phyloP scores from a whole-genome alignment of 2,329 filamentous ascomycete species.

The Daldinia sp. region DNA sequence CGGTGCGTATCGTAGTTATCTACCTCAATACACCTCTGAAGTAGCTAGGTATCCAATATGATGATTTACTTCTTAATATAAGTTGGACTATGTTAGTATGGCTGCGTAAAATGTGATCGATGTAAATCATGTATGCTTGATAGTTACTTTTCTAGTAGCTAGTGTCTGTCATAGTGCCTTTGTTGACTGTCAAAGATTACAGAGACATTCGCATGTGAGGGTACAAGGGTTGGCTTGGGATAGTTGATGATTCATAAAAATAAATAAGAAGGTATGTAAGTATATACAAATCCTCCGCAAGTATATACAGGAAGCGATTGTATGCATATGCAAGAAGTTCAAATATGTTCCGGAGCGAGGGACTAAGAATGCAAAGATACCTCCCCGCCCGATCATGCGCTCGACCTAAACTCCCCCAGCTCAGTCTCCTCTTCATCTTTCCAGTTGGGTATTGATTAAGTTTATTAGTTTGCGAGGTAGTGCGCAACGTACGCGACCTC shows the following conservation, averaged over 20 bases:
- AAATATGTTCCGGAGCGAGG: conserved; percentile 25
- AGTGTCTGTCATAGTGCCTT: no score
- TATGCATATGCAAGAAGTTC: conserved; percentile 19
- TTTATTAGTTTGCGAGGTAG: conserved; percentile 38
- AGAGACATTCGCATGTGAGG: neutral
- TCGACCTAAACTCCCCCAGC: conserved; percentile 2
- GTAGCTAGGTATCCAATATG: no score
- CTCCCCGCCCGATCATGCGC: no score
- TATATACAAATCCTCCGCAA: conserved; percentile 16
- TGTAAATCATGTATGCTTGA: no score
- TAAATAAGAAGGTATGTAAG: neutral
- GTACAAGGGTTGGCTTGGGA: neutral
- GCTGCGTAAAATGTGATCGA: no score
- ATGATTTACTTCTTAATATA: no score
- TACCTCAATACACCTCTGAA: no score
- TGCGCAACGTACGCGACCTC: conserved; percentile 60
- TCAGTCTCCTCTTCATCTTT: neutral
- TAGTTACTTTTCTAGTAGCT: no score
- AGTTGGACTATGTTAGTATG: no score
- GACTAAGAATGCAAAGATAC: conserved; percentile 26
- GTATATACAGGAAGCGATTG: conserved; percentile 31
- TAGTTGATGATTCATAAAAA: neutral
- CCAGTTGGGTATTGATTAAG: neutral
- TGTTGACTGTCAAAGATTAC: no score
- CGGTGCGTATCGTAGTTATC: no score